Percentiles rank a stretch among this genome's conserved stretches.
These are phyloP conservation scores for Jasminum sambac DNA, from an alignment of 257 asterid species.

Conservation along the genomic window DNA sequence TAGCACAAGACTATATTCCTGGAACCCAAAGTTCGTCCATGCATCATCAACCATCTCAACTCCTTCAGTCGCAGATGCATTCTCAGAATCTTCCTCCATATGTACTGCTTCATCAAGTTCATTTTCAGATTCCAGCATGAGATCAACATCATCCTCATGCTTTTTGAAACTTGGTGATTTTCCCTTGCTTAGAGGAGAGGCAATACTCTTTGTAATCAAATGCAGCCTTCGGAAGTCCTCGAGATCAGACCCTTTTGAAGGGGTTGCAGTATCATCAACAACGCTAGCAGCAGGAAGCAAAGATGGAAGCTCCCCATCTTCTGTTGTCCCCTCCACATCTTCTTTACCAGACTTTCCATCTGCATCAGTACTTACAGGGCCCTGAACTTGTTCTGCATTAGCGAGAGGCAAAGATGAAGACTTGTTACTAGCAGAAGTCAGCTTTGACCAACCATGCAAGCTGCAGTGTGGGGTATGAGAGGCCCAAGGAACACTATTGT, in stretches of 20 bases:
- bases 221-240: constrained; percentile 57
- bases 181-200: constrained; percentile 60
- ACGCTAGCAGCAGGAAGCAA: constrained; percentile 43
- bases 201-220: constrained; percentile 64
- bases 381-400: constrained; percentile 55
- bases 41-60: constrained; percentile 30
- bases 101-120: constrained; percentile 68
- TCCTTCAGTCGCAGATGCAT: constrained; percentile 30
- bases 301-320: constrained; percentile 95
- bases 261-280: constrained; percentile 40
- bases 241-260: constrained; percentile 45
- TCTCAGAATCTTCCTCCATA: constrained; percentile 51
- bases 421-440: constrained; percentile 37
- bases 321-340: constrained; percentile 62
- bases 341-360: constrained; percentile 42
- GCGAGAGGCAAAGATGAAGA: constrained; percentile 30
- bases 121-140: constrained; percentile 75
- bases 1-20: constrained; percentile 64
- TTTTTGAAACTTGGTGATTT: constrained; percentile 71
- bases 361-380: constrained; percentile 34
- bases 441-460: constrained; percentile 65
- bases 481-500: constrained; percentile 89
- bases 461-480: constrained; percentile 72
- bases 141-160: constrained; percentile 69
- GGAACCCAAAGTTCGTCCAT: constrained; percentile 67